Evolutionary conservation across 352 stramenopile genomes (phyloP), one percentile per base, ranked within the genome.

Genomic region (Elongisporangium undulatum): DNA sequence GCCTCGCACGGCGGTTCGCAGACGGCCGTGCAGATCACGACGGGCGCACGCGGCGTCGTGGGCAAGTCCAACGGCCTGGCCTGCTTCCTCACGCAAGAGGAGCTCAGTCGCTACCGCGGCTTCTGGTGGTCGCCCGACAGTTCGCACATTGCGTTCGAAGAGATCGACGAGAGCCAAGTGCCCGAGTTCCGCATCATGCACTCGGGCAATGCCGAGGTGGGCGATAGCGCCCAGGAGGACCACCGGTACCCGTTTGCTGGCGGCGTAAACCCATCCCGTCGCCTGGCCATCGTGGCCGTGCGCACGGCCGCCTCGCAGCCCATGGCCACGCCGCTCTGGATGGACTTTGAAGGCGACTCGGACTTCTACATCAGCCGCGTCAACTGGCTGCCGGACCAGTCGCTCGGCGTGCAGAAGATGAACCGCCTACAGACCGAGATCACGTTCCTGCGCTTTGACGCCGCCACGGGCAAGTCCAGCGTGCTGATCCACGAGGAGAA

Each of bases 71-170:
- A 98, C 72, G 97, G 96, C 2, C 63, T 99, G 13, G 96, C 97
- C n/a, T 98, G 98, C 73, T 99, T 98, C 73, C 67, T 99, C 10
- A 97, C 96, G 7, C 94, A 98, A 66, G 97, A 99, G 74, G 96
- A 99, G 74, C 95, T 99, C 68, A 95, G 96, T 67, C 88, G 96
- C 26, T 99, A 98, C 77, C 74, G 89, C 48, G 97, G 97, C 51
- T 99, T 98, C 77, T 99, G 97, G 97, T 98, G 93, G 92, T 90
- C 87, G 20, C 86, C 89, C 0, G 87, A 98, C 72, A 94, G 82
- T 41, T 63, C 72, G 3, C 68, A 75, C 49, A 74, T 98, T 53
- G 82, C 93, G 13, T 98, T 98, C 62, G 87, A 93, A 59, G 73
- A 94, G 62, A 83, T 98, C 13, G 95, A 99, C 65, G 96, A 99